Percentiles rank a stretch among this genome's conserved stretches.
phyloP scores from a whole-genome alignment of 1,139 yeast species.

The Suhomyces maxii region DNA sequence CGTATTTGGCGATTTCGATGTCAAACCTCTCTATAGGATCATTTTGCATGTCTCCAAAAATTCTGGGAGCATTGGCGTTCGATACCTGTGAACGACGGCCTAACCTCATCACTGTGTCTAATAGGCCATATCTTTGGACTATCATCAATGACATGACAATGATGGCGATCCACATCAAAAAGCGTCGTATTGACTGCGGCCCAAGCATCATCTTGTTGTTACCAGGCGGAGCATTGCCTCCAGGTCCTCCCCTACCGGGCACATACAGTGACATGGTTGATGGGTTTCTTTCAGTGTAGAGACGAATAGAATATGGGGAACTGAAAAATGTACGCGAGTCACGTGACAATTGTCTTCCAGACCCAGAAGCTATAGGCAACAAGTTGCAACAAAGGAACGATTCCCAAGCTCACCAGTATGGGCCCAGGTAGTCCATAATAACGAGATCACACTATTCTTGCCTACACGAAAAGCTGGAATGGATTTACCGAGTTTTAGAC shows the following conservation, averaged over 20 bases:
- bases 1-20: slow-evolving; percentile 21
- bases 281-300: too few relatives aligned
- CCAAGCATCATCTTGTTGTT: background rate
- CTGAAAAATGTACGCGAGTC: background rate
- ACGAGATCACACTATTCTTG: too few relatives aligned
- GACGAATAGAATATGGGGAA: too few relatives aligned
- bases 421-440: too few relatives aligned
- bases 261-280: background rate
- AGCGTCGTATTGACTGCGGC: background rate
- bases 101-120: background rate
- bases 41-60: slow-evolving; percentile 19
- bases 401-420: too few relatives aligned
- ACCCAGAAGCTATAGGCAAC: too few relatives aligned
- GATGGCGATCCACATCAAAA: slow-evolving; percentile 1
- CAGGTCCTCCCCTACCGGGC: background rate
- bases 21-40: slow-evolving; percentile 28
- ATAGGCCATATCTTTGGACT: slow-evolving; percentile 4
- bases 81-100: background rate
- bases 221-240: background rate
- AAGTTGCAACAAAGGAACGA: too few relatives aligned
- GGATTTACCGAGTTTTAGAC: too few relatives aligned
- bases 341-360: background rate
- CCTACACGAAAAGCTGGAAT: too few relatives aligned
- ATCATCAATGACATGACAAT: slow-evolving; percentile 6
- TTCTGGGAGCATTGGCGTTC: background rate